Conservation (phyloP, 805 yeast genomes). For the Barnettozyma wickerhamii region DNA sequence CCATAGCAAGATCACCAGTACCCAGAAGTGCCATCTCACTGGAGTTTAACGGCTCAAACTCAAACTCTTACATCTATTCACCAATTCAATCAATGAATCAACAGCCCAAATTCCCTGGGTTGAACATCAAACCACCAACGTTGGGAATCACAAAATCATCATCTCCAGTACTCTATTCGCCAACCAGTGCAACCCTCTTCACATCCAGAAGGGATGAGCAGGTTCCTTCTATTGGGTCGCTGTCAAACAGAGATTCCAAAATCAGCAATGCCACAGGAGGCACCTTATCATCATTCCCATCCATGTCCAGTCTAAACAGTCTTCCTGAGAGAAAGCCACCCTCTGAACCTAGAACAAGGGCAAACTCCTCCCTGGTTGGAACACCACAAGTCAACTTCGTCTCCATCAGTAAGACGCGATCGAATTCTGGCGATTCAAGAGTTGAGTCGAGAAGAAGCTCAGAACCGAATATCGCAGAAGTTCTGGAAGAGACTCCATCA, state of each 20-base stretch:
- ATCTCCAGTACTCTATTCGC: conserved; percentile 25
- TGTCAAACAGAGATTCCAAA: background rate
- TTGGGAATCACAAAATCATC: conserved; percentile 14
- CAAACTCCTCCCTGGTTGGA: conserved; percentile 6
- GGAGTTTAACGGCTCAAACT: conserved; percentile 20
- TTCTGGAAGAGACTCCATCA: background rate
- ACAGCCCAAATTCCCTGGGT: conserved; percentile 5
- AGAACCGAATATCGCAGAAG: background rate
- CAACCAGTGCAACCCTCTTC: conserved; percentile 14
- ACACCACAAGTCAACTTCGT: conserved; percentile 5
- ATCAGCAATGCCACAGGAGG: background rate
- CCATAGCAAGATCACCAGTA: conserved; percentile 21
- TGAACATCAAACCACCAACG: conserved; percentile 20
- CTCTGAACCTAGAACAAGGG: conserved; percentile 9
- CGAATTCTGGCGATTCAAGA: conserved; percentile 6
- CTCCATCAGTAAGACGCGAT: conserved; percentile 4
- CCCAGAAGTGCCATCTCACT: conserved; percentile 23
- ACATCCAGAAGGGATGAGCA: conserved; percentile 18
- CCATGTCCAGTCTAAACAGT: conserved; percentile 21
- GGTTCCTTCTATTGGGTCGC: background rate
- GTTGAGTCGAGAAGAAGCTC: background rate
- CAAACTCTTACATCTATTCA: conserved; percentile 24
- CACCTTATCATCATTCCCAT: conserved; percentile 20
- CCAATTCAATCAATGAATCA: conserved; percentile 12
- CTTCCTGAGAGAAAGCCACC: conserved; percentile 11